Base-by-base conservation (phyloP, 164 flowering plant species). In the Vitis labrusca region DNA sequence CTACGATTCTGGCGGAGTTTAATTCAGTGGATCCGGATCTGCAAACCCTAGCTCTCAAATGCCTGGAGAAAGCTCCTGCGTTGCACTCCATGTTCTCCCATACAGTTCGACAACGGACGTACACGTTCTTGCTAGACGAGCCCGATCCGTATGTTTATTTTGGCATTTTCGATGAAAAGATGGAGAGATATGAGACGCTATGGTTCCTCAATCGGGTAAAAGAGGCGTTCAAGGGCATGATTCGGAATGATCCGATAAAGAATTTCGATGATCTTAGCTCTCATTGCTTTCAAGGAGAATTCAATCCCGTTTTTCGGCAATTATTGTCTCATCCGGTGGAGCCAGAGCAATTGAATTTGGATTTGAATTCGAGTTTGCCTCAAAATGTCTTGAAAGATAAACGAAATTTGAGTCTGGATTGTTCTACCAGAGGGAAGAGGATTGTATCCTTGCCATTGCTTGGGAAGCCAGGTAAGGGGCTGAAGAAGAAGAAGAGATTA, bases 31-130 rank as follows among this genome's bases (percentile, higher is more conserved):
- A 80, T 44, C 68, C 79, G 0, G 80, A 73, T 56, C 81, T 89
- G 52, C 80, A 80, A 29, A 30, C 58, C 48, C 63, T 85, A 51
- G 91, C 86, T 50, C 64, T 8, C 15, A 65, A 77, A 78, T 89
- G 90, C 76, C 70, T 89, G 17, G 77, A 74, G 14, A 77, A 61
- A 5, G 65, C 86, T 19, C 94, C 91, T 6, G 80, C 81, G 2
- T 54, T 68, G 48, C 94, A 88, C 68, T 73, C 85, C 30, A 9
- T 68, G 23, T 88, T 77, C 81, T 78, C 86, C 27, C 89, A 89
- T 61, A 82, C 91, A 11, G 58, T 69, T 16, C 66, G 72, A 8
- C 52, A 68, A 3, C 63, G 73, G 54, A 78, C 83, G 64, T 88
- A 86, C 81, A 68, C 81, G 10, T 89, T 85, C 72, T 53, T 85